phyloP scores from a whole-genome alignment of 2,329 filamentous ascomycete species.

The Colletotrichum sp. region DNA sequence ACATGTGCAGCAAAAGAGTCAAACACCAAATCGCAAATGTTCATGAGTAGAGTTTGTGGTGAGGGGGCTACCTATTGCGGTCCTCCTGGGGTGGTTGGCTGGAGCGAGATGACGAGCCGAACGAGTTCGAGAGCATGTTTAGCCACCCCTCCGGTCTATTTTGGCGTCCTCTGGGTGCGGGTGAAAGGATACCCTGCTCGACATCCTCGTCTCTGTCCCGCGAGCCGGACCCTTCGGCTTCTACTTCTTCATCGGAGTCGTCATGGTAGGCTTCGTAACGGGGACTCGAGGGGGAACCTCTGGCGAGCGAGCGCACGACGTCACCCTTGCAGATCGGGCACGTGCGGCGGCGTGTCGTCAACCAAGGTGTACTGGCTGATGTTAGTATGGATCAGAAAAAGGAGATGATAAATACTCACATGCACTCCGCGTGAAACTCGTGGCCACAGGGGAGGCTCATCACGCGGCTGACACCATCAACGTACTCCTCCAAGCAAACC shows the following conservation, averaged over 20 bases:
- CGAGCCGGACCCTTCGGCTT: slow-evolving; percentile 33
- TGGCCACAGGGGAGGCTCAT: slow-evolving; percentile 98
- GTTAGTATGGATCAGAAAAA: slow-evolving; percentile 23
- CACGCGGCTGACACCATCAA: slow-evolving; percentile 90
- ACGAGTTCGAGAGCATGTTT: slow-evolving; percentile 37
- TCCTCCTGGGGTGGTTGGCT: slow-evolving; percentile 13
- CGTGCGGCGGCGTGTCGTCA: slow-evolving; percentile 93
- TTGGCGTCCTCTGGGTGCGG: slow-evolving; percentile 22
- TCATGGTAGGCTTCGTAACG: slow-evolving; percentile 62
- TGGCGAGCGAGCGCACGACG: slow-evolving; percentile 76
- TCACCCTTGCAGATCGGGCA: slow-evolving; percentile 99
- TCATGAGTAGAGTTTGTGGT: background rate
- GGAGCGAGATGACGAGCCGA: slow-evolving; percentile 8
- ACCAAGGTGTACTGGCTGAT: slow-evolving; percentile 81
- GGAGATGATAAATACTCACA: slow-evolving; percentile 67
- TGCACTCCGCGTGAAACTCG: slow-evolving; percentile 98
- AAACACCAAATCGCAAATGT: background rate
- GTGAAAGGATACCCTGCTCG: slow-evolving; percentile 45
- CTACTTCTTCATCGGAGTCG: slow-evolving; percentile 53
- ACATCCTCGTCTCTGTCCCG: slow-evolving; percentile 41
- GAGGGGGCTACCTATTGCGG: slow-evolving; percentile 3
- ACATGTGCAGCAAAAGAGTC: background rate
- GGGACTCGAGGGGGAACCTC: slow-evolving; percentile 54
- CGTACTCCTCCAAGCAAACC: slow-evolving; percentile 94
- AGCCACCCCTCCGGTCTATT: slow-evolving; percentile 42